Evolutionary conservation across 2,329 filamentous ascomycete species (phyloP).

Genomic region (Colletotrichum sp.): DNA sequence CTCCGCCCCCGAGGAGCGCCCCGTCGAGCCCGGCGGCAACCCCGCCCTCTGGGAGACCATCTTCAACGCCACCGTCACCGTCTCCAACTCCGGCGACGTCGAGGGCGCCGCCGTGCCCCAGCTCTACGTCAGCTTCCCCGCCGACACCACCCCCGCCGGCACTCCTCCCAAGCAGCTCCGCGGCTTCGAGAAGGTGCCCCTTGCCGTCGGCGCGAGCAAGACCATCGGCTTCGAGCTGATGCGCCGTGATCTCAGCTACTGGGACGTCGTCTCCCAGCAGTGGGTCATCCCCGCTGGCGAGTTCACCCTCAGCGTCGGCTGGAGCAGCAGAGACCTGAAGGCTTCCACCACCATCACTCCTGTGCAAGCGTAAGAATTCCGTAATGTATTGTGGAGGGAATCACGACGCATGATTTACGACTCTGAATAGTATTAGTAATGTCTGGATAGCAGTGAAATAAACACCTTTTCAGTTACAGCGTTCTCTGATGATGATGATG

Average conservation of each 20-base stretch:
- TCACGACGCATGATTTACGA: constrained; percentile 6
- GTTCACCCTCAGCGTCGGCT: constrained; percentile 33
- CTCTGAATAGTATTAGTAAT: constrained; percentile 15
- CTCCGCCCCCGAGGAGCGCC: constrained; percentile 29
- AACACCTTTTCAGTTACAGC: background rate
- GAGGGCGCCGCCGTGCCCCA: constrained; percentile 57
- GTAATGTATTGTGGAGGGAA: background rate
- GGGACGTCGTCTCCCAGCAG: constrained; percentile 46
- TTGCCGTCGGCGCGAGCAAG: constrained; percentile 44
- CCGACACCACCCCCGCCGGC: constrained; percentile 34
- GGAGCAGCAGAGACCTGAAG: constrained; percentile 30
- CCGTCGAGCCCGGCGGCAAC: constrained; percentile 57
- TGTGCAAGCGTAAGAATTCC: background rate
- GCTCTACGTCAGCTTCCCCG: constrained; percentile 55
- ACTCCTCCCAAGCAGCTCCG: constrained; percentile 56
- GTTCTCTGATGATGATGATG: background rate
- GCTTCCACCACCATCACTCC: constrained; percentile 10
- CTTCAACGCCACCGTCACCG: constrained; percentile 48
- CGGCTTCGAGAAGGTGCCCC: constrained; percentile 55
- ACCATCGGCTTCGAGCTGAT: constrained; percentile 49
- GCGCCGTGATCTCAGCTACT: constrained; percentile 53
- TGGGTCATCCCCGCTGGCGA: constrained; percentile 42
- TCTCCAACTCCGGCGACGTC: constrained; percentile 57
- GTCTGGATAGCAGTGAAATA: background rate
- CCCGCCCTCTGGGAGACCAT: constrained; percentile 57